Conservation (phyloP, 2,329 filamentous ascomycete species). For the Fusarium albosuccineum region DNA sequence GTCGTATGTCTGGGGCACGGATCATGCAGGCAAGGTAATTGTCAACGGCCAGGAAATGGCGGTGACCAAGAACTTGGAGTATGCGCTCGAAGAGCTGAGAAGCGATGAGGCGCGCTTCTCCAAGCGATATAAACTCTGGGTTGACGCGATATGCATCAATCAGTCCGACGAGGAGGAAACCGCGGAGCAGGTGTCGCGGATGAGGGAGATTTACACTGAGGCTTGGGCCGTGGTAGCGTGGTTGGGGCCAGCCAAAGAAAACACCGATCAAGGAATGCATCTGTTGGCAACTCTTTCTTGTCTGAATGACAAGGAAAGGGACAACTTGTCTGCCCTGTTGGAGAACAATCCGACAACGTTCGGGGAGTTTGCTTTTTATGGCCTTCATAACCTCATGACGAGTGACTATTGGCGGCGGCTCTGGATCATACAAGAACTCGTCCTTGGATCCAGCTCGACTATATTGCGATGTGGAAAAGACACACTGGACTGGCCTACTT, state of each 20-base stretch:
- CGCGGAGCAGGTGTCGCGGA: slow-evolving; percentile 17
- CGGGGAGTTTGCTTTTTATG: slow-evolving; percentile 20
- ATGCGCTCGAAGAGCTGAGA: slow-evolving; percentile 13
- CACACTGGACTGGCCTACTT: slow-evolving; percentile 18
- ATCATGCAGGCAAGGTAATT: slow-evolving; percentile 14
- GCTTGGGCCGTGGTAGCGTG: slow-evolving; percentile 24
- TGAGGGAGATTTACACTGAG: slow-evolving; percentile 23
- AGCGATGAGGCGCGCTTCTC: slow-evolving; percentile 10
- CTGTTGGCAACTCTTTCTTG: slow-evolving; percentile 15
- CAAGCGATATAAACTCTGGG: slow-evolving; percentile 17
- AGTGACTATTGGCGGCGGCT: slow-evolving; percentile 23
- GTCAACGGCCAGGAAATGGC: slow-evolving; percentile 16
- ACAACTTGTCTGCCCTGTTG: background rate
- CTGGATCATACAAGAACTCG: slow-evolving; percentile 29
- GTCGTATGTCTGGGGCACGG: slow-evolving; percentile 21
- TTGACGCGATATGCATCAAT: slow-evolving; percentile 27
- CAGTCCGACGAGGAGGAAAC: slow-evolving; percentile 17
- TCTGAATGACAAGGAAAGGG: slow-evolving; percentile 21
- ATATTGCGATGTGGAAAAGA: slow-evolving; percentile 18
- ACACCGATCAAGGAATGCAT: slow-evolving; percentile 16
- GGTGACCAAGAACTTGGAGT: slow-evolving; percentile 23
- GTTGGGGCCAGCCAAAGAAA: slow-evolving; percentile 18
- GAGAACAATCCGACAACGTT: slow-evolving; percentile 13
- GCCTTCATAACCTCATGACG: slow-evolving; percentile 21
- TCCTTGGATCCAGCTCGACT: slow-evolving; percentile 24